A percentile compares a stretch with the other conserved stretches of the same genome.
These are phyloP conservation scores for Nicotiana tomentosiformis DNA, from an alignment of 257 asterid species.

Conservation along the genomic window DNA sequence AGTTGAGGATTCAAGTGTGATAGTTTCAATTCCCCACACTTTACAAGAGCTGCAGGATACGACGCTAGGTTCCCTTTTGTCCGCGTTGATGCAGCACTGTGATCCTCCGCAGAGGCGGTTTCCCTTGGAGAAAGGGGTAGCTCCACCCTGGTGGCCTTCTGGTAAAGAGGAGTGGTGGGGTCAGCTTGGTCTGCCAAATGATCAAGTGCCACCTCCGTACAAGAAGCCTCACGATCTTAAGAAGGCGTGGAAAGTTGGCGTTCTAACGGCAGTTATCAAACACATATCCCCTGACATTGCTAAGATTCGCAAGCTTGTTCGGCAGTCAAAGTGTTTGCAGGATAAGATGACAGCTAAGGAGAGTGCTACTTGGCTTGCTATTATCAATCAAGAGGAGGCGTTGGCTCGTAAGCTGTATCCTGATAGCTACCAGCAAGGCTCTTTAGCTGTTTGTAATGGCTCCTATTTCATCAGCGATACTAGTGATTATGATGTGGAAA, in stretches of 20 bases:
- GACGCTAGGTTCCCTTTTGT: slow-evolving; percentile 48
- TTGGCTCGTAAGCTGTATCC: slow-evolving; percentile 32
- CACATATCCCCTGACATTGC: slow-evolving; percentile 48
- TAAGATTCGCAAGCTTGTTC: slow-evolving; percentile 37
- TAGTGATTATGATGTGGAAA: slow-evolving; percentile 51
- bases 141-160: slow-evolving; percentile 69
- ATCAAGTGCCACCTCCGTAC: slow-evolving; percentile 46
- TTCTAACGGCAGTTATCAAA: slow-evolving; percentile 44
- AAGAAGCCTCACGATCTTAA: slow-evolving; percentile 57
- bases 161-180: slow-evolving; percentile 59
- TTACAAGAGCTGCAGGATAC: slow-evolving; percentile 56
- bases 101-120: slow-evolving; percentile 51
- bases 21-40: slow-evolving; percentile 28
- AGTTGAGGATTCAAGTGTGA: slow-evolving; percentile 25
- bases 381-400: slow-evolving; percentile 50
- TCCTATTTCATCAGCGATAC: slow-evolving; percentile 22
- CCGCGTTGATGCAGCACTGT: slow-evolving; percentile 59
- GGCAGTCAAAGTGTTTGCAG: slow-evolving; percentile 47
- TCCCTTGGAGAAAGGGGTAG: slow-evolving; percentile 46
- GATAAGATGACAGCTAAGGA: slow-evolving; percentile 60
- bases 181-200: slow-evolving; percentile 31
- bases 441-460: slow-evolving; percentile 24
- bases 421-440: slow-evolving; percentile 18
- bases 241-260: slow-evolving; percentile 50
- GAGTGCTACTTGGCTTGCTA: slow-evolving; percentile 51